These are phyloP conservation scores for Cyathus striatus DNA, from an alignment of 768 basidiomycete genomes.

Conservation along the genomic window DNA sequence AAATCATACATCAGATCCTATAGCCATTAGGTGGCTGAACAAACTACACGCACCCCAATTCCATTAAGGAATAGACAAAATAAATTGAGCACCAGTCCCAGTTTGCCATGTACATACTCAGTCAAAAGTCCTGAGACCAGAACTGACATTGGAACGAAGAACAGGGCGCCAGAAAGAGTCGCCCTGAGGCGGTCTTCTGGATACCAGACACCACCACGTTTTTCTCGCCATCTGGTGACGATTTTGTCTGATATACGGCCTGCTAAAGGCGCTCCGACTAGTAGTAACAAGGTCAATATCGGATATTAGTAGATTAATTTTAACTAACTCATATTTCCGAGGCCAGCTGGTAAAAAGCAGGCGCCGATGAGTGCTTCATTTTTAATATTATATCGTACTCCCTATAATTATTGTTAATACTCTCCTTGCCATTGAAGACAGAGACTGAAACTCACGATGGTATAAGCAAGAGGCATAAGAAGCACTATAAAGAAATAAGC, in stretches of 20 bases:
- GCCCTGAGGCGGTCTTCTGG: conserved; percentile 58
- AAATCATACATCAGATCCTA: not conserved
- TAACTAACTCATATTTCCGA: conserved; percentile 46
- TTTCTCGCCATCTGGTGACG: conserved; percentile 34
- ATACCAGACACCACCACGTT: conserved; percentile 44
- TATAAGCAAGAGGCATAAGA: conserved; percentile 60
- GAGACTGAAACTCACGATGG: conserved; percentile 41
- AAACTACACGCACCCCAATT: conserved; percentile 42
- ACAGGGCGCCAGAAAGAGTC: conserved; percentile 31
- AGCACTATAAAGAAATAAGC: conserved; percentile 33
- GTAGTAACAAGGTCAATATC: not conserved
- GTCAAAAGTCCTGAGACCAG: conserved; percentile 37
- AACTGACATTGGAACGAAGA: conserved; percentile 46
- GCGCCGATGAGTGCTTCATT: conserved; percentile 49
- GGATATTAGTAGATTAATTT: not conserved
- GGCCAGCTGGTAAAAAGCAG: conserved; percentile 46
- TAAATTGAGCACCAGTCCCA: conserved; percentile 42
- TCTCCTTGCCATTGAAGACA: not conserved
- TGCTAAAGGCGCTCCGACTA: conserved; percentile 50
- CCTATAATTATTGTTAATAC: conserved; percentile 27
- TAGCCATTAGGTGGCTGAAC: not conserved
- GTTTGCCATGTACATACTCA: conserved; percentile 34
- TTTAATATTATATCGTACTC: conserved; percentile 40
- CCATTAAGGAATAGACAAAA: conserved; percentile 57
- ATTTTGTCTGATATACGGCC: conserved; percentile 47